These are phyloP conservation scores for sorghum (Sorghum bicolor) DNA, from an alignment of 176 grass and related monocot species.

Conservation along the genomic window Sorghum_bicolor_NCBIv3 NC_012875.2:51447001-51447500, in stretches of 20 bases:
- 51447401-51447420: conserved; percentile 53
- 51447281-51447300: conserved; percentile 59
- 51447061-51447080: not conserved
- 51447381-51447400: conserved; percentile 40
- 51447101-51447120: not conserved
- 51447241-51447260: conserved; percentile 61
- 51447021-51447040: not conserved
- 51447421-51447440: conserved; percentile 75
- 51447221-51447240: conserved; percentile 42
- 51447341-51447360: conserved; percentile 60
- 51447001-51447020: conserved; percentile 10
- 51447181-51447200: not conserved
- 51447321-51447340: conserved; percentile 65
- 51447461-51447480: conserved; percentile 52
- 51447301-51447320: conserved; percentile 88
- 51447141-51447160: not conserved
- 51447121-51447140: not conserved
- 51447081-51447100: not conserved
- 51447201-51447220: conserved; percentile 7
- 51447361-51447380: conserved; percentile 44
- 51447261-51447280: conserved; percentile 39
- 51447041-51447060: not conserved
- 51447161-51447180: not conserved
- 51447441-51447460: conserved; percentile 61
- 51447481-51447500: conserved; percentile 66